Percentiles rank a stretch among this genome's conserved stretches.
phyloP scores from a whole-genome alignment of 2,329 filamentous ascomycete species.

The Microdochium paspali region DNA sequence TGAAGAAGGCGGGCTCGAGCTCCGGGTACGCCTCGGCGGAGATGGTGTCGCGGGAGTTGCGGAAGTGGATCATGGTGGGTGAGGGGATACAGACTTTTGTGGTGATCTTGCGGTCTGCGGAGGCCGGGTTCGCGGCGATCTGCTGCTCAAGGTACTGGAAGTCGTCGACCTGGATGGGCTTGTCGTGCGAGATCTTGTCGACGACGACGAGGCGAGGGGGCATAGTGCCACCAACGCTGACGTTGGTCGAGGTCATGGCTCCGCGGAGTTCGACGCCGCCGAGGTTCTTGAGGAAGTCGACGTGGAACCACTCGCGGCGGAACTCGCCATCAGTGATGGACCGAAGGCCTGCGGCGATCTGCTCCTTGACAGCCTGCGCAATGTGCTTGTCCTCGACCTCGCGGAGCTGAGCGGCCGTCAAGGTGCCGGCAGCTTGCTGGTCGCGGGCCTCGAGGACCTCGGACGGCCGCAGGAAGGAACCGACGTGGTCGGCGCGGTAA shows the following conservation, averaged over 20 bases:
- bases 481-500: constrained; percentile 45
- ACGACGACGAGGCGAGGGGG: constrained; percentile 45
- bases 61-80: constrained; percentile 53
- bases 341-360: constrained; percentile 36
- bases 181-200: constrained; percentile 42
- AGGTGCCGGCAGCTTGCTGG: constrained; percentile 31
- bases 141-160: constrained; percentile 41
- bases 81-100: constrained; percentile 48
- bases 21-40: constrained; percentile 41
- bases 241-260: constrained; percentile 27
- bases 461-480: constrained; percentile 42
- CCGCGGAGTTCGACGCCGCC: constrained; percentile 42
- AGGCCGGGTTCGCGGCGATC: constrained; percentile 22
- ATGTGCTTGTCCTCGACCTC: constrained; percentile 41
- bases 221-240: constrained; percentile 36
- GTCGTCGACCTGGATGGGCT: constrained; percentile 46
- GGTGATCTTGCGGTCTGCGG: constrained; percentile 22
- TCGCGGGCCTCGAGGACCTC: constrained; percentile 37
- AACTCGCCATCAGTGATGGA: constrained; percentile 48
- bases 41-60: constrained; percentile 42
- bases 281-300: constrained; percentile 47
- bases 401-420: constrained; percentile 32
- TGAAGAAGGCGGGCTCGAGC: constrained; percentile 25
- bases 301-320: constrained; percentile 47
- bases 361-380: constrained; percentile 33